Evolutionary conservation across 2,329 filamentous ascomycete genomes (phyloP).

Genomic region (Penicillium fuscoglaucum): DNA sequence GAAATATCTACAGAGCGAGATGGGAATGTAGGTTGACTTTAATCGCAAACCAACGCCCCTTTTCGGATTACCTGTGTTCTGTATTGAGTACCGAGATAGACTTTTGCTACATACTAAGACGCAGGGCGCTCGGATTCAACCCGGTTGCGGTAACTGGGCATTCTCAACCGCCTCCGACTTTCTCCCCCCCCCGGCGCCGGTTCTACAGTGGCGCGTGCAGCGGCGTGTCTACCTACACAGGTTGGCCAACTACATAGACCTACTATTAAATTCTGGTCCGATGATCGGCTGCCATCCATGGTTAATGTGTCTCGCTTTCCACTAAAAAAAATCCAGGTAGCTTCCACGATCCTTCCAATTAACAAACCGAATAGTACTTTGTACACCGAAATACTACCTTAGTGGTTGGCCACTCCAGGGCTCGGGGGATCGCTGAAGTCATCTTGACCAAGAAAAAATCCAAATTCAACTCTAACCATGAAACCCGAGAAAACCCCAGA

Average conservation of each 20-base stretch:
- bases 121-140: not conserved
- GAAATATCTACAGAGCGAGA: not conserved
- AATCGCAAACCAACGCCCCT: not conserved
- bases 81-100: not conserved
- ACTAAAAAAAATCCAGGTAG: not conserved
- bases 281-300: conserved; percentile 1
- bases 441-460: not conserved
- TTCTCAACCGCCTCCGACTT: not conserved
- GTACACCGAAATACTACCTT: not conserved
- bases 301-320: not conserved
- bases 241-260: not conserved
- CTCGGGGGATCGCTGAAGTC: not conserved
- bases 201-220: not conserved
- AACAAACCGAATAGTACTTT: not conserved
- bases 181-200: not conserved
- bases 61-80: not conserved
- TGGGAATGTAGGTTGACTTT: not conserved
- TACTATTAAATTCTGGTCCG: not conserved
- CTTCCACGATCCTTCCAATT: not conserved
- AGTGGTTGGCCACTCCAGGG: not conserved
- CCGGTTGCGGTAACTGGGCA: conserved; percentile 2
- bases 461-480: not conserved
- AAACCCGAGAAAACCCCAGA: not conserved
- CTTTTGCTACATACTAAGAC: not conserved
- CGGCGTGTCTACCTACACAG: not conserved